Evolutionary conservation across 176 grass and related monocot genomes (phyloP).

Genomic region (Oryza brachyantha): DNA sequence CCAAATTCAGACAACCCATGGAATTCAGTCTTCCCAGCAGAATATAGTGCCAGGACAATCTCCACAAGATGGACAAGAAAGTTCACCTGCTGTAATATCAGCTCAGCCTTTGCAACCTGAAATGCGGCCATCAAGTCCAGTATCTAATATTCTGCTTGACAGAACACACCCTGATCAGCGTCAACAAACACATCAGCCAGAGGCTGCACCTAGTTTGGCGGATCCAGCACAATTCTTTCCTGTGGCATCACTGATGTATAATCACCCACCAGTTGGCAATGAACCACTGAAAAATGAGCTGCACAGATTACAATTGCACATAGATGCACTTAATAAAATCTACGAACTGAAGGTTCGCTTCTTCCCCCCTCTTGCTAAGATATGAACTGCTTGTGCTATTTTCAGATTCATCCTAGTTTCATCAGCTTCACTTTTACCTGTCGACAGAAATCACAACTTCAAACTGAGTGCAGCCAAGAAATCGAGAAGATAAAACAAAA

Average conservation of each 20-base stretch:
- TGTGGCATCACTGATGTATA: conserved; percentile 40
- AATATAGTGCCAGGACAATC: conserved; percentile 22
- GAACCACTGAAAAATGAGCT: conserved; percentile 79
- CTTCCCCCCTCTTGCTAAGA: not conserved
- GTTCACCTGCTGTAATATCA: conserved; percentile 8
- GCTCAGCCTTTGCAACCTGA: conserved; percentile 33
- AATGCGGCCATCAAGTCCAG: conserved; percentile 14
- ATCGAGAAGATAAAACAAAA: conserved; percentile 64
- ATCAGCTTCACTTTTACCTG: conserved; percentile 17
- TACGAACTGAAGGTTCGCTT: conserved; percentile 63
- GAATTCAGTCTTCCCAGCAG: conserved; percentile 24
- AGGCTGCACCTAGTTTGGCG: not conserved
- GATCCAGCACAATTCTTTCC: conserved; percentile 51
- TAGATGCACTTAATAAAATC: conserved; percentile 46
- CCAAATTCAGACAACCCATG: conserved; percentile 6
- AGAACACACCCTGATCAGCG: conserved; percentile 29
- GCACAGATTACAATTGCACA: conserved; percentile 45
- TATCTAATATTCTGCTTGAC: conserved; percentile 25
- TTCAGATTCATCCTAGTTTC: conserved; percentile 8
- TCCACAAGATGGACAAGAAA: conserved; percentile 22
- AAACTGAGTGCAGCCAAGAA: conserved; percentile 58
- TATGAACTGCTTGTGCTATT: not conserved
- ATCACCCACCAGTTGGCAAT: conserved; percentile 42
- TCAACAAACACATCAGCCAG: conserved; percentile 27
- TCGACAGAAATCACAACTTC: conserved; percentile 59